These are phyloP conservation scores for Metarhizium anisopliae DNA, from an alignment of 2,329 filamentous ascomycete species.

Conservation along the genomic window DNA sequence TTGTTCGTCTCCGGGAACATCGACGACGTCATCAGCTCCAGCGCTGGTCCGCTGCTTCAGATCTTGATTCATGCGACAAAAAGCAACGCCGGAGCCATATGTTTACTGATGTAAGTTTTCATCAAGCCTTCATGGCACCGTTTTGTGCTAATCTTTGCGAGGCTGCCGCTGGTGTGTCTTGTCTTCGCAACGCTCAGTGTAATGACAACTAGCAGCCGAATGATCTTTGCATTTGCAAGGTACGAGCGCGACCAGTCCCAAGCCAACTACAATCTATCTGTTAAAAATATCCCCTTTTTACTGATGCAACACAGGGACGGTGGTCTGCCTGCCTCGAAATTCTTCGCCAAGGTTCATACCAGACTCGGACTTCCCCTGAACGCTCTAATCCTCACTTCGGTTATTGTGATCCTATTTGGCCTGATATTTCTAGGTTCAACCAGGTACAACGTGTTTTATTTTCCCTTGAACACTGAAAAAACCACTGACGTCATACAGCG, in stretches of 20 bases:
- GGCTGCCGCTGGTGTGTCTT: constrained; percentile 50
- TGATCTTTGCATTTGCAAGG: constrained; percentile 56
- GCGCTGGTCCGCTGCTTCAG: constrained; percentile 49
- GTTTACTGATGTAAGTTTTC: constrained; percentile 47
- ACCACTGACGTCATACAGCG: constrained; percentile 23
- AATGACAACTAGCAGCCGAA: constrained; percentile 57
- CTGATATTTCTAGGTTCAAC: constrained; percentile 60
- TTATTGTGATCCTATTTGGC: constrained; percentile 58
- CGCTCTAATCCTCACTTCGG: constrained; percentile 50
- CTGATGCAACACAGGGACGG: constrained; percentile 34
- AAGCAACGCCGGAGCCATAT: constrained; percentile 52
- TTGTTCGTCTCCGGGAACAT: constrained; percentile 56
- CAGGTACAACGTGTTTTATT: constrained; percentile 4
- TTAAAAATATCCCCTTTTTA: too few relatives aligned
- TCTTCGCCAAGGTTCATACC: constrained; percentile 54
- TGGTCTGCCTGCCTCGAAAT: constrained; percentile 51
- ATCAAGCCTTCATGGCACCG: not conserved
- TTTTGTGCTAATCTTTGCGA: not conserved
- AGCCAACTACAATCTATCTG: too few relatives aligned
- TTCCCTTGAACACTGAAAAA: not conserved
- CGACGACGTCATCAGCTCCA: constrained; percentile 42
- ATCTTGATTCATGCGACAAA: constrained; percentile 55
- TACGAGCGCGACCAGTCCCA: not conserved
- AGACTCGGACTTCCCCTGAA: constrained; percentile 57
- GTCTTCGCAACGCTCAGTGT: constrained; percentile 55